phyloP scores from a whole-genome alignment of 148 eudicot species.

The Vaccinium macrocarpon region DNA sequence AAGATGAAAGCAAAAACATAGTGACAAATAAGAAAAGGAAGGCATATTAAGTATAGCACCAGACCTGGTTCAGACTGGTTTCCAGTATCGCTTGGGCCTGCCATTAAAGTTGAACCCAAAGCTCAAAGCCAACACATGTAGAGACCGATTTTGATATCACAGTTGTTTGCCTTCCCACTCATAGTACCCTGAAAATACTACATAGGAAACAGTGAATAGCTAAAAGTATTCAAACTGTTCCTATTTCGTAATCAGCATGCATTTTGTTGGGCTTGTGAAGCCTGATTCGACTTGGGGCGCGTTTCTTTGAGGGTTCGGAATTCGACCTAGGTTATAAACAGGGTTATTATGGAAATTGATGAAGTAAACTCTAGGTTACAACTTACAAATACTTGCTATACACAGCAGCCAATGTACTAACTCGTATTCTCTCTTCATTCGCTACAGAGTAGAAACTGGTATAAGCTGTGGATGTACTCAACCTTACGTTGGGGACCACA shows the following conservation, averaged over 20 bases:
- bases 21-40: not conserved
- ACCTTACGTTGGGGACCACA: no score
- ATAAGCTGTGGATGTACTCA: no score
- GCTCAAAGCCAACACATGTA: not conserved
- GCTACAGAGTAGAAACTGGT: no score
- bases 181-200: not conserved
- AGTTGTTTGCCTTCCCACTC: not conserved
- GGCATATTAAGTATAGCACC: not conserved
- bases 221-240: not conserved
- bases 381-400: no score
- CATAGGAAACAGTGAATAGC: not conserved
- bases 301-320: no score
- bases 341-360: no score
- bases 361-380: no score
- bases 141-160: not conserved
- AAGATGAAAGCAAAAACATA: not conserved
- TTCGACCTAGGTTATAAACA: no score
- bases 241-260: not conserved
- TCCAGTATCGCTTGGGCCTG: slow-evolving; percentile 21
- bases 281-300: no score
- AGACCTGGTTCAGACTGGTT: slow-evolving; percentile 32
- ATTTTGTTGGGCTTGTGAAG: not conserved
- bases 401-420: no score
- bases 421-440: no score
- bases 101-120: slow-evolving; percentile 1